A percentile compares a stretch with the other conserved stretches of the same genome.
These are phyloP conservation scores for Penicillium psychrosexuale DNA, from an alignment of 2,329 filamentous ascomycete genomes.

Conservation along the genomic window DNA sequence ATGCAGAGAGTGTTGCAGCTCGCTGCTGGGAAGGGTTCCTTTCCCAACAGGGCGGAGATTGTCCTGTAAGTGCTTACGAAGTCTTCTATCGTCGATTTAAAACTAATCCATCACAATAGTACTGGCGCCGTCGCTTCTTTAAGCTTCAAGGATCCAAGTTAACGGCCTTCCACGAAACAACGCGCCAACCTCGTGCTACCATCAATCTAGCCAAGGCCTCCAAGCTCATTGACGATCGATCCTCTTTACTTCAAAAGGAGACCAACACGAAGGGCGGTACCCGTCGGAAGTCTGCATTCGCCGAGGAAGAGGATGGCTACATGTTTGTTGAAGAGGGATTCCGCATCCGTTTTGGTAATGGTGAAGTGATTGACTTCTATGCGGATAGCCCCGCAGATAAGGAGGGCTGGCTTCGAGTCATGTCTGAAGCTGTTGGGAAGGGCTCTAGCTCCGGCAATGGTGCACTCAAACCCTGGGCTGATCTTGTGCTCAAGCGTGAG, in stretches of 20 bases:
- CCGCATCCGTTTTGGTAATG: slow-evolving; percentile 96
- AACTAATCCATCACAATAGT: slow-evolving; percentile 53
- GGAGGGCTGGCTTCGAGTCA: slow-evolving; percentile 88
- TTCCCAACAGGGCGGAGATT: slow-evolving; percentile 96
- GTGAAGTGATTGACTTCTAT: slow-evolving; percentile 98
- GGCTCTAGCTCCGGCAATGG: slow-evolving; percentile 44
- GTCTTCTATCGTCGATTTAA: not conserved
- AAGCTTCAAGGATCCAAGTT: slow-evolving; percentile 86
- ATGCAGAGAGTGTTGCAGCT: slow-evolving; percentile 75
- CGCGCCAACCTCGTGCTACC: slow-evolving; percentile 88
- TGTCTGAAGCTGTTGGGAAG: slow-evolving; percentile 67
- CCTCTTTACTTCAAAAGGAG: slow-evolving; percentile 77
- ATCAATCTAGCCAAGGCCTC: slow-evolving; percentile 94
- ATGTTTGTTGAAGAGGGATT: slow-evolving; percentile 99
- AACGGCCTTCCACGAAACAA: slow-evolving; percentile 94
- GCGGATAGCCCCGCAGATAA: slow-evolving; percentile 85
- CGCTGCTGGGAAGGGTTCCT: slow-evolving; percentile 83
- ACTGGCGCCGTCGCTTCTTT: slow-evolving; percentile 97
- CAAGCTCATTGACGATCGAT: slow-evolving; percentile 89
- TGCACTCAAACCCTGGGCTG: slow-evolving; percentile 58
- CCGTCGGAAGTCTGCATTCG: slow-evolving; percentile 89
- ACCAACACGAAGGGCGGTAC: slow-evolving; percentile 71
- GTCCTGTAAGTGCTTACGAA: slow-evolving; percentile 68
- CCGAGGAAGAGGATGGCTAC: slow-evolving; percentile 97
- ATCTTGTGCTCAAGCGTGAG: slow-evolving; percentile 55